These are phyloP conservation scores for Pseudocercospora pini-densiflorae DNA, from an alignment of 2,329 filamentous ascomycete genomes.

Conservation along the genomic window DNA sequence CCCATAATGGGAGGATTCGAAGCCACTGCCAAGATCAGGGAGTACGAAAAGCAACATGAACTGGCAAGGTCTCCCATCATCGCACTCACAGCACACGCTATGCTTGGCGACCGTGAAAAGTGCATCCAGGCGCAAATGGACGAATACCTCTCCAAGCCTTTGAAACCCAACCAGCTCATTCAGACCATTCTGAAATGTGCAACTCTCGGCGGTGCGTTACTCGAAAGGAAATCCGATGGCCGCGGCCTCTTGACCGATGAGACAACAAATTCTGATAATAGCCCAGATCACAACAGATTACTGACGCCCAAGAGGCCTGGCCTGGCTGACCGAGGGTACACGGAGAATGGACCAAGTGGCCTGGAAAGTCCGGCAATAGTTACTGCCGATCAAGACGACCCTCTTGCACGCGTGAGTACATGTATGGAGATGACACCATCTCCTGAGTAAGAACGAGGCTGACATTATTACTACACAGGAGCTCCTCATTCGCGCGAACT, in stretches of 20 bases:
- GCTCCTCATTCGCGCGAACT: constrained; percentile 35
- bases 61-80: constrained; percentile 91
- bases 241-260: constrained; percentile 33
- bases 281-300: constrained; percentile 34
- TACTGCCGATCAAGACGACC: constrained; percentile 64
- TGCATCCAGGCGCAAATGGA: constrained; percentile 99
- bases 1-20: constrained; percentile 99
- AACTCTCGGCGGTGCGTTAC: constrained; percentile 80
- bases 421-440: constrained; percentile 1
- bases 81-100: constrained; percentile 94
- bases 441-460: not conserved
- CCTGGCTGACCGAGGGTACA: constrained; percentile 68
- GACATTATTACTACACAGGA: constrained; percentile 26
- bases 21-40: constrained; percentile 92
- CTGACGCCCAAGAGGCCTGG: constrained; percentile 51
- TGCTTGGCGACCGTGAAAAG: constrained; percentile 97
- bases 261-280: constrained; percentile 30
- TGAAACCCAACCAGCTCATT: constrained; percentile 96
- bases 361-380: constrained; percentile 67
- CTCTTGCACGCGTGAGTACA: constrained; percentile 58
- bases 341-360: constrained; percentile 67
- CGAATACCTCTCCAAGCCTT: constrained; percentile 94
- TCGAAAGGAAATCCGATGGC: constrained; percentile 70
- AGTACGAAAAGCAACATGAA: constrained; percentile 84
- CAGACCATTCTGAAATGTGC: constrained; percentile 98